Percentiles rank a stretch among this genome's conserved stretches.
Evolutionary conservation across 306 rosid species (phyloP).

Genomic region (Quercus bicolor): DNA sequence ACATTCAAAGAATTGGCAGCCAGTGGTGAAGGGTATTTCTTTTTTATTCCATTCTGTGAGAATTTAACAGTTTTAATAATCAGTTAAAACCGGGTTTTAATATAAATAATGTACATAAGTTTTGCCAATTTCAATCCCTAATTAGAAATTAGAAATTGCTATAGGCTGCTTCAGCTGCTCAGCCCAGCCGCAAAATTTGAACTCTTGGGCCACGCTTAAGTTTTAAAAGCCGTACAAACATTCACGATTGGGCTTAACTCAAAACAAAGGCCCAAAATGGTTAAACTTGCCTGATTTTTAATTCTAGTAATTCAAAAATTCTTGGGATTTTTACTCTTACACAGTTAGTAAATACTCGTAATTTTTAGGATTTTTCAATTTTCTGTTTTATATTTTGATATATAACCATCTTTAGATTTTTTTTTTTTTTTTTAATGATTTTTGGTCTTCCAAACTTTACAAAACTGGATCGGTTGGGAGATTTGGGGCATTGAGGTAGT

Average conservation of each 20-base stretch:
- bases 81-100: neutral
- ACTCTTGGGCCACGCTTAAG: neutral
- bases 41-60: constrained; percentile 40
- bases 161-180: neutral
- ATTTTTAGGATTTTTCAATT: too few relatives aligned
- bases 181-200: neutral
- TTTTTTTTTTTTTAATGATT: too few relatives aligned
- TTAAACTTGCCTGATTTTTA: neutral
- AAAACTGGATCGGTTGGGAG: too few relatives aligned
- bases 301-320: neutral
- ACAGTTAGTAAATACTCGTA: too few relatives aligned
- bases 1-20: constrained; percentile 41
- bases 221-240: neutral
- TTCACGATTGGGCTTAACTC: neutral
- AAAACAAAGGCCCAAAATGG: neutral
- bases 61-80: neutral
- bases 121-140: too few relatives aligned
- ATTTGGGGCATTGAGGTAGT: too few relatives aligned
- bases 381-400: too few relatives aligned
- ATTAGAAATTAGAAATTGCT: neutral
- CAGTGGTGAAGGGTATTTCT: constrained; percentile 42
- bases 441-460: too few relatives aligned
- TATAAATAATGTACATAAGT: neutral
- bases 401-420: too few relatives aligned
- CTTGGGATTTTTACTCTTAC: too few relatives aligned